Base-by-base conservation (phyloP, 2,329 filamentous ascomycete species). In the Ceratocystis variospora region DNA sequence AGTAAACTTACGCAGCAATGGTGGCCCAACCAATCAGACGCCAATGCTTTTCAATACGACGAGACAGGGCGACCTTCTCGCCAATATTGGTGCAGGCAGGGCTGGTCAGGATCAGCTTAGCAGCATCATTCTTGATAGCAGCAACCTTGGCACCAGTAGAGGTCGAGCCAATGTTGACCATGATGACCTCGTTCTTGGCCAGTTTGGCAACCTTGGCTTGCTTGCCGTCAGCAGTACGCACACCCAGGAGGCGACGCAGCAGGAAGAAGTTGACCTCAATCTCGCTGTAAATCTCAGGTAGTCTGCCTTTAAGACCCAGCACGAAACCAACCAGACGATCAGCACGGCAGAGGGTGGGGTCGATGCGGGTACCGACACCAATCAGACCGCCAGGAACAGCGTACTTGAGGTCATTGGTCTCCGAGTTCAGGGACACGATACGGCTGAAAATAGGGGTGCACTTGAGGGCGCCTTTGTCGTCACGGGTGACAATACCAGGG, bases 241-340 rank as follows among this genome's bases (percentile, higher is more conserved):
- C 94, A 85, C 94, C 94, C 67, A 99, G 85, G 69, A 99, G 83
- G 72, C 94, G 85, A 73, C 93, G 89, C 70, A 99, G 87, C 69
- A 99, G 83, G 83, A 97, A 99, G 83, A 97, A 99, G 84, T 97
- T 97, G 78, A 96, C 92, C 79, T 99, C 94, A 69, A 99, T 88
- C 78, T 99, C 94, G 72, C 88, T 94, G 82, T 97, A 99, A 76
- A 99, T 97, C 75, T 94, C 90, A 62, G 94, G 94, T 28, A 99
- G 86, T 72, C 88, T 86, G 71, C 94, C 94, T 79, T 92, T 92
- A 72, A 96, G 87, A 76, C 94, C 94, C 68, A 99, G 86, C 64
- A 99, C 94, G 83, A 96, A 96, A 76, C 94, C 94, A 71, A 99
- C 94, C 10, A 99, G 86, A 85, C 94, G 93, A 85, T 99, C 94